Base-by-base conservation (phyloP, 2,329 filamentous ascomycete species). In the Byssothecium circinans region DNA sequence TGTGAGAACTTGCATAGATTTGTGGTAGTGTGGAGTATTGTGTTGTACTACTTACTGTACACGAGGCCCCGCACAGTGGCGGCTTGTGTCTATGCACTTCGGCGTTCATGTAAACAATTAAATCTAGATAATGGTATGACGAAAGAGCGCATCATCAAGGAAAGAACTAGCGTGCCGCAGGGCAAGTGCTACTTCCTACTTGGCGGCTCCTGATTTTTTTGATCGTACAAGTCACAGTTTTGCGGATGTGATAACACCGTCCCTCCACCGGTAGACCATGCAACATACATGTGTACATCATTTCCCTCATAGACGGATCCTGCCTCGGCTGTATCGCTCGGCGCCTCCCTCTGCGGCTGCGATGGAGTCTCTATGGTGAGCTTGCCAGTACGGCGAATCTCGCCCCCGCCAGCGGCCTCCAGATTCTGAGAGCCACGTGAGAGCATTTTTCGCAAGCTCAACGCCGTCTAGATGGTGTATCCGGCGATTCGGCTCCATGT, bases 401-500 rank as follows among this genome's bases (percentile, higher is more conserved):
- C 29, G 29, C 29, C 29, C 29, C 14, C 29, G 8, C 14, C 10
- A 12, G 29, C 12, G 29, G 25, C 25, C 6, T 32, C 29, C 14
- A n/a, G 14, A n/a, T 32, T 12, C 10, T n/a, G 14, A n/a, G 6
- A 14, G 29, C 14, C 4, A 11, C 25, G 11, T 6, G 25, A 27
- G 11, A 29, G 30, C 29, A 20, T 27, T 17, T 37, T 38, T 45
- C 32, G 33, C 41, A 35, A 44, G 40, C 11, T 33, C 41, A 36
- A 23, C 32, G 25, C 38, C 34, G 42, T 36, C 17, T 20, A 30
- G 22, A 20, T 20, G 27, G 36, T 32, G 14, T 32, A 32, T 32
- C 29, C 29, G 29, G 29, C 29, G 29, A 32, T 41, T 27, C 60
- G 60, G 61, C 58, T 51, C 51, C 52, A 61, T 57, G 53, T 64